These are phyloP conservation scores for Cyclotella atomus DNA, from an alignment of 108 stramenopile species.

Conservation along the genomic window DNA sequence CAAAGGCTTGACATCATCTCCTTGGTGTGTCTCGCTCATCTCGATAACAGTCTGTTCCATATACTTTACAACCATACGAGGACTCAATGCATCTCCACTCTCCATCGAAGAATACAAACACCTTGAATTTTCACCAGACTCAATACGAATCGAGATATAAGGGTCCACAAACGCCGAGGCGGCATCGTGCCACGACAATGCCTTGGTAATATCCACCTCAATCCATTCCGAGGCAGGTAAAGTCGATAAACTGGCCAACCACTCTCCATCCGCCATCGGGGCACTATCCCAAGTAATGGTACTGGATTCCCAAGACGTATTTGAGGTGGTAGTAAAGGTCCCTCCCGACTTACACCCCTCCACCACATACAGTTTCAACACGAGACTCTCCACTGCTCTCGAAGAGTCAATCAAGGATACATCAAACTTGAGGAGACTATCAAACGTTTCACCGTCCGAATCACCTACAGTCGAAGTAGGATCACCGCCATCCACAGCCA, in stretches of 20 bases:
- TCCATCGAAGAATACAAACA: constrained; percentile 40
- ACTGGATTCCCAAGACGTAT: constrained; percentile 1
- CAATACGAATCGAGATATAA: constrained; percentile 21
- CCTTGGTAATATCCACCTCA: constrained; percentile 17
- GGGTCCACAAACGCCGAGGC: not conserved
- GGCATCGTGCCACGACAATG: not conserved
- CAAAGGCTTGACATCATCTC: not conserved
- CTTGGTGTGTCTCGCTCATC: not conserved
- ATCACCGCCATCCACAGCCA: constrained; percentile 27
- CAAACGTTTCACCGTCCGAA: constrained; percentile 19
- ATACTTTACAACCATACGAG: constrained; percentile 13
- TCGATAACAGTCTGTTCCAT: not conserved
- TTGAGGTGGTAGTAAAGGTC: constrained; percentile 6
- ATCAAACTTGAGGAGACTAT: constrained; percentile 24
- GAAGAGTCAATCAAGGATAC: constrained; percentile 4
- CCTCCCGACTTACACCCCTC: constrained; percentile 19
- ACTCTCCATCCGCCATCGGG: constrained; percentile 7
- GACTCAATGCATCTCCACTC: constrained; percentile 12
- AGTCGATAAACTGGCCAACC: not conserved
- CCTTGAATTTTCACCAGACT: constrained; percentile 18
- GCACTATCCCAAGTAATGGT: constrained; percentile 24
- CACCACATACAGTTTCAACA: constrained; percentile 3
- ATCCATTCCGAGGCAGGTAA: not conserved
- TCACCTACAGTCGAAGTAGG: not conserved
- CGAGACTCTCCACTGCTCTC: constrained; percentile 1